Conservation (phyloP, 1,284 basidiomycete genomes). For the Leccinum griseonigrum region DNA sequence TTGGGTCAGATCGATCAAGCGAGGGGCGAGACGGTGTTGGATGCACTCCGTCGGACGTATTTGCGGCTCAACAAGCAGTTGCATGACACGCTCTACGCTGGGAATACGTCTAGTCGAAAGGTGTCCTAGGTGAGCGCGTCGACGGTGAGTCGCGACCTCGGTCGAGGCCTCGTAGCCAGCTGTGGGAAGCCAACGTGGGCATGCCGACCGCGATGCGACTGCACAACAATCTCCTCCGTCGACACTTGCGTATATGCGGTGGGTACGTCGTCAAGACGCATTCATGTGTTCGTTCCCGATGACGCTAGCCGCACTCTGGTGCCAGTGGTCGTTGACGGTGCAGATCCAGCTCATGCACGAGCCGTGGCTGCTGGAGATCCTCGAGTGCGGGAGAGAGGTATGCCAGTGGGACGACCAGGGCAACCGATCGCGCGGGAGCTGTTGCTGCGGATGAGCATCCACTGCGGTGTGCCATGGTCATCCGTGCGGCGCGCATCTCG, state of each 20-base stretch:
- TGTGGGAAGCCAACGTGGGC: conserved; percentile 97
- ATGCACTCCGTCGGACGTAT: conserved; percentile 86
- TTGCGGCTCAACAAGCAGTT: conserved; percentile 79
- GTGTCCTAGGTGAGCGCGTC: conserved; percentile 63
- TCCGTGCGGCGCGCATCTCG: conserved; percentile 86
- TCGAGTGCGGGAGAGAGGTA: conserved; percentile 90
- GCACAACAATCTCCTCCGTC: conserved; percentile 87
- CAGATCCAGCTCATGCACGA: conserved; percentile 86
- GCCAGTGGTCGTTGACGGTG: conserved; percentile 88
- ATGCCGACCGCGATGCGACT: conserved; percentile 95
- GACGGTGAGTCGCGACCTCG: conserved; percentile 30
- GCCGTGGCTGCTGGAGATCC: conserved; percentile 92
- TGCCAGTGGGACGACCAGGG: conserved; percentile 69
- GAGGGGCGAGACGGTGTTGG: conserved; percentile 53
- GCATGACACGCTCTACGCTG: conserved; percentile 60
- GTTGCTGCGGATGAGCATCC: conserved; percentile 97
- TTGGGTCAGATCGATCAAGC: conserved; percentile 41
- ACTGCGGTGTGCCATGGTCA: conserved; percentile 94
- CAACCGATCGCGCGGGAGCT: conserved; percentile 80
- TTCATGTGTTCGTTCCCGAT: conserved; percentile 99
- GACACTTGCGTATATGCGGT: conserved; percentile 87
- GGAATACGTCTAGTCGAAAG: conserved; percentile 51
- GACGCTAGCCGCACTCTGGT: conserved; percentile 83
- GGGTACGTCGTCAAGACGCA: conserved; percentile 99
- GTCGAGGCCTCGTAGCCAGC: conserved; percentile 50